Base-by-base conservation (phyloP, 202 grass and related monocot species). In the Eragrostis tef region DNA sequence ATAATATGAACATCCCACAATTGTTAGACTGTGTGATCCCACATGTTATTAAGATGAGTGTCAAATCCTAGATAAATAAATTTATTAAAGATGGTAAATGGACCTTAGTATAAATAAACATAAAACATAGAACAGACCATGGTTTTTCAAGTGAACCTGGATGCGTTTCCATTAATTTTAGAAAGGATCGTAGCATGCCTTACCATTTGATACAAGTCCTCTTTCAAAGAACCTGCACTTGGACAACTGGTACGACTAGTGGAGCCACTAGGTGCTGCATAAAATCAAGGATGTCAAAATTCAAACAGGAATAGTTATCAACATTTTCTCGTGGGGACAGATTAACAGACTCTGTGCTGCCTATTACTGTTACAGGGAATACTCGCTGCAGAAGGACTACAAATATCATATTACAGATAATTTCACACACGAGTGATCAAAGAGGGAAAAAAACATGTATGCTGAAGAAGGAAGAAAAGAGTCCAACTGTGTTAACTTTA, bases 141-240 rank as follows among this genome's bases (percentile, higher is more conserved):
- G n/a, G 2, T 57, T 22, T 57, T 10, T 57, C 53, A 48, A 54
- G 17, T 54, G 51, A 22, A 21, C 53, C n/a, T 22, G 19, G 9
- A 58, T 8, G 19, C 9, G 7, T 21, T 56, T 56, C 52, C 34
- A 39, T 3, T 31, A 31, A 6, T 39, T 21, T 56, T 56, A 56
- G 19, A 56, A 56, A n/a, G 7, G 47, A 66, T 66, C 34, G 42
- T 66, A 54, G 41, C 13, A 85, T 56, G 75, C 25, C 58, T 81
- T 29, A 97, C 93, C 88, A 85, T 91, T 76, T 91, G 86, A 82
- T 89, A 89, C 14, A 75, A 74, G 58, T 91, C 93, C 69, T 97
- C 90, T 52, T 88, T 86, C 83, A 74, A 85, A 87, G 89, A 86
- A 68, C 51, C 64, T 13, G 64, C 53, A 74, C 68, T 79, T 74